Percentiles rank a stretch among this genome's conserved stretches.
Conservation (phyloP, 1,139 yeast genomes). For the Pneumocystis sp. region DNA sequence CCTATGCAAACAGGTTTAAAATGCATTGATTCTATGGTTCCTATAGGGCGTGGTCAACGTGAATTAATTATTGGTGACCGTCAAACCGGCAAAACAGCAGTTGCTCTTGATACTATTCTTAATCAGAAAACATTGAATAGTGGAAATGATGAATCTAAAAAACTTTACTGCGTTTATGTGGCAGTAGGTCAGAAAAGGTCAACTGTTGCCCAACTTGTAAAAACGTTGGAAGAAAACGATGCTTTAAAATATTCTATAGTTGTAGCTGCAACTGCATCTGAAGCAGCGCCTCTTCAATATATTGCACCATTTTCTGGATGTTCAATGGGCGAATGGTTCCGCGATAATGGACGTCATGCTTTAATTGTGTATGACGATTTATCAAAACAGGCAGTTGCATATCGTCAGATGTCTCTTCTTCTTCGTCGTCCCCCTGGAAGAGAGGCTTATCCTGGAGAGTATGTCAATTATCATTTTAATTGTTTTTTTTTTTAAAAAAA, state of each 20-base stretch:
- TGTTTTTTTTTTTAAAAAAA: not conserved
- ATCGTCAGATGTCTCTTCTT: slow-evolving; percentile 96
- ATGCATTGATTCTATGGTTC: slow-evolving; percentile 98
- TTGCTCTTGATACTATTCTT: slow-evolving; percentile 93
- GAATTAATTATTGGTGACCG: slow-evolving; percentile 99
- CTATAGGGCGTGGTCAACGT: slow-evolving; percentile 99
- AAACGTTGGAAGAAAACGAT: slow-evolving; percentile 95
- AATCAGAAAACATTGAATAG: slow-evolving; percentile 99
- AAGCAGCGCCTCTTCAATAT: slow-evolving; percentile 99
- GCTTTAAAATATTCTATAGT: slow-evolving; percentile 95
- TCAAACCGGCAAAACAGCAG: slow-evolving; percentile 99
- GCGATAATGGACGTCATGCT: slow-evolving; percentile 98
- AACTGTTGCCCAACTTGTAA: slow-evolving; percentile 98
- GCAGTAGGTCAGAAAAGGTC: slow-evolving; percentile 99
- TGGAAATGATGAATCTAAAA: slow-evolving; percentile 88
- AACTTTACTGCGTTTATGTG: slow-evolving; percentile 98
- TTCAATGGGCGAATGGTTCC: slow-evolving; percentile 99
- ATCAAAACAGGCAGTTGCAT: slow-evolving; percentile 99
- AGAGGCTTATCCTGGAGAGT: slow-evolving; percentile 92
- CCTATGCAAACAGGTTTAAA: slow-evolving; percentile 99
- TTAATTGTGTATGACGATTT: slow-evolving; percentile 94
- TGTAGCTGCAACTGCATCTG: slow-evolving; percentile 99
- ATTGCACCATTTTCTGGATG: slow-evolving; percentile 99
- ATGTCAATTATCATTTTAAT: not conserved
- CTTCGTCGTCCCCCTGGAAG: slow-evolving; percentile 97